These are phyloP conservation scores for Dipodascopsis tothii DNA, from an alignment of 805 yeast genomes.

Conservation along the genomic window DNA sequence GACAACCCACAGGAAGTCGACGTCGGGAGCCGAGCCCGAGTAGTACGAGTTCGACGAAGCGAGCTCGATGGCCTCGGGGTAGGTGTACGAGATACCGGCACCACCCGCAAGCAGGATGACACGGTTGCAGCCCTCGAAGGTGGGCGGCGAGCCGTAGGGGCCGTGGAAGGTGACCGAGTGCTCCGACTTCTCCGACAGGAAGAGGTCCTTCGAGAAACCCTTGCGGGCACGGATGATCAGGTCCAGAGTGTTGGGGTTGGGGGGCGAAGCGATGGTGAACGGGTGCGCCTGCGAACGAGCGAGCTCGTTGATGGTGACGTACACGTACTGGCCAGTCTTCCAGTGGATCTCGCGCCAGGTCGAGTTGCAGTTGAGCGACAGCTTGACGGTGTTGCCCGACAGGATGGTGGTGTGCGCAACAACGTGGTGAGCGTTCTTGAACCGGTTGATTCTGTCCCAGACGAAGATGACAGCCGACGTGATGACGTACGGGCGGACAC, in stretches of 20 bases:
- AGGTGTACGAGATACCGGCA: conserved; percentile 31
- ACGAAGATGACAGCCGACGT: conserved; percentile 22
- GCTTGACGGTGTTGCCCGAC: conserved; percentile 23
- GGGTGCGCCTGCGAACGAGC: conserved; percentile 24
- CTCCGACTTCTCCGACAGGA: conserved; percentile 18
- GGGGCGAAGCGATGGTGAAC: conserved; percentile 23
- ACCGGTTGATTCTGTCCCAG: conserved; percentile 22
- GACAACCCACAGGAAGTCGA: conserved; percentile 29
- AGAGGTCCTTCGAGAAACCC: conserved; percentile 28
- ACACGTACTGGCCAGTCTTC: conserved; percentile 24
- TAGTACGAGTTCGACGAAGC: conserved; percentile 18
- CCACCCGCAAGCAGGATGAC: conserved; percentile 31
- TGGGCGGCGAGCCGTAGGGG: conserved; percentile 22
- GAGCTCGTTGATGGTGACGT: conserved; percentile 14
- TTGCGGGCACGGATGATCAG: conserved; percentile 29
- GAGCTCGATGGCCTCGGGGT: conserved; percentile 24
- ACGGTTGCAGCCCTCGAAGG: conserved; percentile 21
- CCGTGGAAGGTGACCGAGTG: conserved; percentile 25
- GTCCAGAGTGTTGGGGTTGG: conserved; percentile 24
- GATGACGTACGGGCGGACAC: conserved; percentile 23
- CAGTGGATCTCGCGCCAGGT: conserved; percentile 22
- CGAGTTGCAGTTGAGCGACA: conserved; percentile 20
- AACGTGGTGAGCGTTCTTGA: conserved; percentile 18
- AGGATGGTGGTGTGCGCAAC: conserved; percentile 20
- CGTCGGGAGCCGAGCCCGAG: conserved; percentile 22